These are phyloP conservation scores for Acer saccharum DNA, from an alignment of 345 rosid species.

Conservation along the genomic window DNA sequence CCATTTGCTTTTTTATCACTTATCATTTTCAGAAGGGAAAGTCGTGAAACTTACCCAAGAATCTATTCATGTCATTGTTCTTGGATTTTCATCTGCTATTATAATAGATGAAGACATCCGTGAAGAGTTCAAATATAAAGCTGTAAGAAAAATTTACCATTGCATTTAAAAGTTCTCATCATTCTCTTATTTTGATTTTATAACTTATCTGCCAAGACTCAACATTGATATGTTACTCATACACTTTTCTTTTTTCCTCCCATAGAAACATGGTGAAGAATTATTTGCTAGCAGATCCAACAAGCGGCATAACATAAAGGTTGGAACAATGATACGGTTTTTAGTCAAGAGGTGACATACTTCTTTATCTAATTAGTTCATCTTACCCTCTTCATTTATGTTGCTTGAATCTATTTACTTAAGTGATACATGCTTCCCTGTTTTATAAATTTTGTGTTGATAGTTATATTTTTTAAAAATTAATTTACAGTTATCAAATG, in stretches of 20 bases:
- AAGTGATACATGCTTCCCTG: background rate
- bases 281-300: constrained; percentile 55
- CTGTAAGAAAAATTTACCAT: constrained; percentile 33
- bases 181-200: background rate
- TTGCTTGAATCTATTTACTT: background rate
- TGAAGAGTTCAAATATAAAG: constrained; percentile 58
- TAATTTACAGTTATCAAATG: background rate
- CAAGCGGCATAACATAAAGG: constrained; percentile 62
- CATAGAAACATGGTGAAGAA: constrained; percentile 59
- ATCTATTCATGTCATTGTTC: constrained; percentile 73
- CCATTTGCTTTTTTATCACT: background rate
- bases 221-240: background rate
- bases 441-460: no score
- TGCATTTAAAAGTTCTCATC: background rate
- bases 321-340: constrained; percentile 75
- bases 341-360: constrained; percentile 67
- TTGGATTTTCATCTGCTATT: constrained; percentile 81
- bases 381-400: background rate
- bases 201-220: background rate
- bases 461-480: background rate
- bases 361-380: background rate
- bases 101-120: constrained; percentile 63
- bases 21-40: constrained; percentile 60
- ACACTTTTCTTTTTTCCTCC: background rate
- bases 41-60: constrained; percentile 68